Base-by-base conservation (phyloP, 495 filamentous ascomycete species). In the Penicillium canariense region DNA sequence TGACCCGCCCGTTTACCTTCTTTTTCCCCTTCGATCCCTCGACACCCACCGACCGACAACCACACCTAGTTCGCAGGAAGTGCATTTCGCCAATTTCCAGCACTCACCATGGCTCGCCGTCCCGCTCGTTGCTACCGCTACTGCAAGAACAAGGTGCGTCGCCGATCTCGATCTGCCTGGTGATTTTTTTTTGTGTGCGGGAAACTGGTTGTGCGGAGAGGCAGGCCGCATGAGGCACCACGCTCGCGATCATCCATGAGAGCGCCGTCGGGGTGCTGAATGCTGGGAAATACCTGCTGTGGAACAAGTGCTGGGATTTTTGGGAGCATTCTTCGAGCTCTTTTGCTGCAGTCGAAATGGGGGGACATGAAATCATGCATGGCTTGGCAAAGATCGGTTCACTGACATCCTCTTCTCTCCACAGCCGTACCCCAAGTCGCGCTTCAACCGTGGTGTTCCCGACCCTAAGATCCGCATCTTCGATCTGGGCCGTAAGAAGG, bases 361-460 rank as follows among this genome's bases (percentile, higher is more conserved):
- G 12, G 25, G 30, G 30, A 8, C 5, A 46, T 46, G 25, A 20
- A 46, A 46, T 46, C n/a, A 14, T 9, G 10, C 26, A 31, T 28
- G 26, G n/a, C 45, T 54, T 43, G 54, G 48, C 48, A 61, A 50
- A 49, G 14, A 34, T 52, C 15, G 18, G 34, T 36, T 47, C 12
- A 62, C 68, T 78, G 55, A 75, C 68, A 49, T 66, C 14, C 34
- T 17, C 31, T 52, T 55, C 50, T 15, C 27, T 48, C 23, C 50
- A 40, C 65, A 96, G 90, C 91, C 94, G 71, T 98, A 97, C 82
- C 94, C 94, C 64, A 97, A 98, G 87, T 96, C 90, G 59, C 90
- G 94, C 60, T 98, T 97, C 89, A 98, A 98, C 87, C 91, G 94
- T 83, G 94, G 94, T 97, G 94, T 98, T 62, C 94, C 94, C 71